Percentiles rank a stretch among this genome's conserved stretches.
These are phyloP conservation scores for Cladosporium velox DNA, from an alignment of 2,329 filamentous ascomycete genomes.

Conservation along the genomic window DNA sequence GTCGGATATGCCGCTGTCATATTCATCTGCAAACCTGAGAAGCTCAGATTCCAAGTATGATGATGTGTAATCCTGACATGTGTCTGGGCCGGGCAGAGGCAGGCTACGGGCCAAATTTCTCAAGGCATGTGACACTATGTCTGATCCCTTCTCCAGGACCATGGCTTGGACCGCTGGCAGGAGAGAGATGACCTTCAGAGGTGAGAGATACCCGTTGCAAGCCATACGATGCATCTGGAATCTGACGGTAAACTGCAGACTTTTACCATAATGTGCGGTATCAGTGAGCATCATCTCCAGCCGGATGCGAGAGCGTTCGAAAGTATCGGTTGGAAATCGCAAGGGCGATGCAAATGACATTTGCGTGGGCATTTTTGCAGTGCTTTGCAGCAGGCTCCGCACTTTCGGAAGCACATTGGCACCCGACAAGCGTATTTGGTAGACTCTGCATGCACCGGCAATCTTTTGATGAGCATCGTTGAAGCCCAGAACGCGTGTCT, in stretches of 20 bases:
- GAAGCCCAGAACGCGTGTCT: constrained; percentile 6
- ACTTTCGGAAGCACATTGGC: constrained; percentile 31
- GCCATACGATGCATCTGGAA: constrained; percentile 67
- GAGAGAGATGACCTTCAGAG: constrained; percentile 52
- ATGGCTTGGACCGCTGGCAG: constrained; percentile 46
- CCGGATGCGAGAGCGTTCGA: constrained; percentile 22
- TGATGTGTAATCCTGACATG: constrained; percentile 42
- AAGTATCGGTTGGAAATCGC: constrained; percentile 22
- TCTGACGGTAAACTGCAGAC: constrained; percentile 55
- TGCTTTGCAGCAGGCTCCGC: constrained; percentile 28
- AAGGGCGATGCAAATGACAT: constrained; percentile 30
- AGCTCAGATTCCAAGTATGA: constrained; percentile 46
- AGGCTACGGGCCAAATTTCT: constrained; percentile 56
- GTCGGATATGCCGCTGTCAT: constrained; percentile 28
- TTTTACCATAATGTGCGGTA: constrained; percentile 30
- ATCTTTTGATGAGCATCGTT: constrained; percentile 31
- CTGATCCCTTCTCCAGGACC: constrained; percentile 30
- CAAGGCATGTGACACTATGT: constrained; percentile 49
- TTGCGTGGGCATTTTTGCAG: constrained; percentile 37
- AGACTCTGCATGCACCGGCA: constrained; percentile 54
- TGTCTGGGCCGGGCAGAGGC: constrained; percentile 53
- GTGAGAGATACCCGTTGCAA: constrained; percentile 63
- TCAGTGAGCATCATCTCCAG: constrained; percentile 42
- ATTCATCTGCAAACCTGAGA: constrained; percentile 45
- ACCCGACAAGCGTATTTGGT: constrained; percentile 42